Base-by-base conservation (phyloP, 1,139 yeast genomes). In the Scheffersomyces insectosa region DNA sequence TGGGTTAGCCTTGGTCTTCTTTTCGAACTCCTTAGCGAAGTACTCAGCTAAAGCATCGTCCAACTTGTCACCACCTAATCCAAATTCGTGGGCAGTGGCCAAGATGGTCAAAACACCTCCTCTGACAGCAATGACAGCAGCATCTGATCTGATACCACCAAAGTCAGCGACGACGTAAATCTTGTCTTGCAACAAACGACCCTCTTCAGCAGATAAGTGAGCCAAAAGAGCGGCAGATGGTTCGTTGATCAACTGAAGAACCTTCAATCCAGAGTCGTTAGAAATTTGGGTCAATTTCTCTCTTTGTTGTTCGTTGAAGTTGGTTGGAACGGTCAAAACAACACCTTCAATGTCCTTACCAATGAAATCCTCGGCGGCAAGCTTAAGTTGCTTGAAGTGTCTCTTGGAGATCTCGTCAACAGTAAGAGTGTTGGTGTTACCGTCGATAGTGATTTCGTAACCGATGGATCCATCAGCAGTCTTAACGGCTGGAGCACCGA, bases 111-210 rank as follows among this genome's bases (percentile, higher is more conserved):
- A 79, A 51, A 91, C 82, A 59, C 99, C 99, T 50, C 96, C 96
- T 75, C 98, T 85, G 48, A 85, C 88, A 38, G 97, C 82, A 59
- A 93, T 76, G 42, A 95, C 93, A 44, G 99, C 97, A 50, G 93
- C 97, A 64, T 93, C 99, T 34, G 96, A 85, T 72, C 99, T 83
- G 56, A 90, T 80, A 63, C 97, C 98, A 66, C 99, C 99, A 60
- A 93, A 88, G 68, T 93, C 99, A 41, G 96, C 95, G 55, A 95
- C 97, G 42, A 88, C 95, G 57, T 85, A 89, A 47, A 88, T 73
- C 70, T 85, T 88, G 68, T 93, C 97, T 55, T 82, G 72, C 43
- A 66, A 63, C 54, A 82, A 72, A 54, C 75, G 72, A 57, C 79
- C 82, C 44, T 80, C 85, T 46, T 77, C 76, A 36, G 73, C 66